These are phyloP conservation scores for Penicillium pulvis DNA, from an alignment of 495 filamentous ascomycete species.

Conservation along the genomic window DNA sequence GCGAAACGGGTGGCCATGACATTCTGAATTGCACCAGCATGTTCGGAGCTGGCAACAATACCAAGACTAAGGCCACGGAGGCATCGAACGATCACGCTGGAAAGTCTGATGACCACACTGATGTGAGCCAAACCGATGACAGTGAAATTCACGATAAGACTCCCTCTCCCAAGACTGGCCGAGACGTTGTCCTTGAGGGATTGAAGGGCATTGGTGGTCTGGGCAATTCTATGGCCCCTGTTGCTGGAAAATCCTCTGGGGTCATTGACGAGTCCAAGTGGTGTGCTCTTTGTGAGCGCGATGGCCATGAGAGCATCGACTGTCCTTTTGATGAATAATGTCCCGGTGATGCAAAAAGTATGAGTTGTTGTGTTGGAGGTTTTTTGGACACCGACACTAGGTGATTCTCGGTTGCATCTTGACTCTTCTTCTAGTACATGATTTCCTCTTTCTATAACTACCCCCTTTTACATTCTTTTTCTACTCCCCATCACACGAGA, in stretches of 20 bases:
- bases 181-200: constrained; percentile 63
- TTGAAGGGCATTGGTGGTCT: constrained; percentile 57
- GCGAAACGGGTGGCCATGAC: constrained; percentile 90
- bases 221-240: constrained; percentile 44
- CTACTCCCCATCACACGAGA: background rate
- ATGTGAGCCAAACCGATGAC: constrained; percentile 14
- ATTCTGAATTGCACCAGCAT: constrained; percentile 91
- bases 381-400: constrained; percentile 11
- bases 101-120: constrained; percentile 18
- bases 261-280: constrained; percentile 84
- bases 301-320: constrained; percentile 93
- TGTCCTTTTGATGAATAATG: constrained; percentile 91
- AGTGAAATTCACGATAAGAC: constrained; percentile 22
- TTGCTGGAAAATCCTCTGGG: constrained; percentile 79
- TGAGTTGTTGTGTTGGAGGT: constrained; percentile 12
- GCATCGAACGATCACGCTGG: constrained; percentile 25
- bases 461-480: constrained; percentile 8
- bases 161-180: constrained; percentile 40
- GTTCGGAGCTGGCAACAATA: constrained; percentile 56
- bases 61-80: constrained; percentile 18
- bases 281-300: constrained; percentile 95
- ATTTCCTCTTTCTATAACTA: constrained; percentile 7
- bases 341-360: constrained; percentile 17
- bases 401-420: constrained; percentile 14
- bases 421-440: constrained; percentile 21